Base-by-base conservation (phyloP, 495 filamentous ascomycete species). In the Annulohypoxylon maeteangense region DNA sequence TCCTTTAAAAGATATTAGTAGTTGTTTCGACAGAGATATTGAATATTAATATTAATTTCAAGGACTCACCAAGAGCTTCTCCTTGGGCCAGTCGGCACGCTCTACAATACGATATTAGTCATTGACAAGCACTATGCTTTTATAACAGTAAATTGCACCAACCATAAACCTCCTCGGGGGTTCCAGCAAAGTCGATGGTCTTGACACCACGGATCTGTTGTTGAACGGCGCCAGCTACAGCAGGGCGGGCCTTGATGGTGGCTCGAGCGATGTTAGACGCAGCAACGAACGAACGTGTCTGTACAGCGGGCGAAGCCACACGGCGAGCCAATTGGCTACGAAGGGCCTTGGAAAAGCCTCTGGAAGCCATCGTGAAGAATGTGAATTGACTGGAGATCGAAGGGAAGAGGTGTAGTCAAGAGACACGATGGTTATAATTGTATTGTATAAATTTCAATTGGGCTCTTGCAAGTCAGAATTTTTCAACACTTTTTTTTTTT, bases 1-100 rank as follows among this genome's bases (percentile, higher is more conserved):
- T 97, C 93, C 91, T 97, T 71, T 50, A 12, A n/a, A n/a, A 7
- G 23, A 22, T 48, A 47, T 78, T 45, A 78, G 74, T 47, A 10
- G 18, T 27, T 53, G 61, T 56, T 6, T 27, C 27, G 57, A 36
- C 23, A 23, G 40, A 51, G 16, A 20, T 61, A 36, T 40, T 61
- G n/a, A 4, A 40, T 40, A 14, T 48, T 12, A 36, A 42, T 23
- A 25, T 54, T 40, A 32, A 57, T 20, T 29, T 47, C 12, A 8
- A 68, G 79, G 74, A 88, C 89, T 82, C 83, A 93, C 92, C 81
- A 93, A 85, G 75, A 99, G 91, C 90, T 97, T 97, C 87, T 98
- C 95, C 80, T 90, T 88, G 74, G 95, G 95, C 95, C 95, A 99
- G 85, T 99, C 95, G 72, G 89, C 92, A 83, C 95, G 94, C 90